Conservation (phyloP, 768 basidiomycete species). For the Fibroporia radiculosa region DNA sequence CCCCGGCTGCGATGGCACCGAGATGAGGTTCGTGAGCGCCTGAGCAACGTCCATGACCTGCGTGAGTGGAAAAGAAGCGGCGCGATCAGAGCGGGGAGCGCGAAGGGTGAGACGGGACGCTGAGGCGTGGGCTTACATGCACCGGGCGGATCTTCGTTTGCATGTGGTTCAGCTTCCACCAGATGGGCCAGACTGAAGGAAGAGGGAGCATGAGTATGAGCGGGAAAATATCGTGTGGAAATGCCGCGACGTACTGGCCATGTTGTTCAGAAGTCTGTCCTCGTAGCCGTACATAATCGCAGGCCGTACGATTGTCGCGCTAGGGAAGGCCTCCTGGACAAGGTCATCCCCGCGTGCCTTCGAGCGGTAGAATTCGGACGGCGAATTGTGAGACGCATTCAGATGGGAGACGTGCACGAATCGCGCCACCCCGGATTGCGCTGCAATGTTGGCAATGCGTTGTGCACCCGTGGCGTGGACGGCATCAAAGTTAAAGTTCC, state of each 20-base stretch:
- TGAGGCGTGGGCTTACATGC: constrained; percentile 33
- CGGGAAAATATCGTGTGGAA: constrained; percentile 4
- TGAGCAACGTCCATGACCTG: constrained; percentile 94
- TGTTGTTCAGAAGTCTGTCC: constrained; percentile 88
- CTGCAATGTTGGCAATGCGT: constrained; percentile 78
- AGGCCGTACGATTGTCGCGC: constrained; percentile 85
- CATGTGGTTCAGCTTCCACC: constrained; percentile 90
- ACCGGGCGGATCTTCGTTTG: constrained; percentile 85
- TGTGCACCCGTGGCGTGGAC: constrained; percentile 81
- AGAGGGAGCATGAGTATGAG: constrained; percentile 1
- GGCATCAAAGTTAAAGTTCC: constrained; percentile 80
- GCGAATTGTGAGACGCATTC: constrained; percentile 74
- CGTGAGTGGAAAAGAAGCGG: constrained; percentile 2
- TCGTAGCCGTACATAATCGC: constrained; percentile 87
- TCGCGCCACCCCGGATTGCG: constrained; percentile 69
- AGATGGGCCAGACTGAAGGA: constrained; percentile 73
- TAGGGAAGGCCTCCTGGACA: constrained; percentile 76
- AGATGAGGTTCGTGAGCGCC: constrained; percentile 73
- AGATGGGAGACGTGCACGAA: constrained; percentile 94
- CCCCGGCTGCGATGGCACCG: constrained; percentile 50
- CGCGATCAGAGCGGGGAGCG: constrained; percentile 8
- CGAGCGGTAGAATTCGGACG: constrained; percentile 78
- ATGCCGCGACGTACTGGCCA: constrained; percentile 59
- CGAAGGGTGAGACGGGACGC: neutral
- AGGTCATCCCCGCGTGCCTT: constrained; percentile 88